These are phyloP conservation scores for Wickerhamomyces xylosicus DNA, from an alignment of 805 yeast species.

Conservation along the genomic window DNA sequence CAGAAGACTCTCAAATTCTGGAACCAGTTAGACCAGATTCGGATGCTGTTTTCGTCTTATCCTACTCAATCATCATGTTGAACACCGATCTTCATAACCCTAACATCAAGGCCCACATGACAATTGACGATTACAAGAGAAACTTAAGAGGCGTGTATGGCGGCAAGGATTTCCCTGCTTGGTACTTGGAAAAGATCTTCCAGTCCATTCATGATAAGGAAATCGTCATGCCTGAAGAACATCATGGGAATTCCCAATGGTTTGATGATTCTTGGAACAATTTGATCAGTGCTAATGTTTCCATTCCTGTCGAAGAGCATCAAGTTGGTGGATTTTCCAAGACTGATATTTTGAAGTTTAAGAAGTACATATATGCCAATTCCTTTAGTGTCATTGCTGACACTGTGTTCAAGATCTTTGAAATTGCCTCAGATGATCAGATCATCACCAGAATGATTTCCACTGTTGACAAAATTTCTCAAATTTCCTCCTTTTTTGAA, in stretches of 20 bases:
- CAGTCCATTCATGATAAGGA: slow-evolving; percentile 74
- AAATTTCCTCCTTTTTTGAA: slow-evolving; percentile 57
- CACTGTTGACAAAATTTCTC: slow-evolving; percentile 77
- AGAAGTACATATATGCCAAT: slow-evolving; percentile 57
- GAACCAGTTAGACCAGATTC: slow-evolving; percentile 59
- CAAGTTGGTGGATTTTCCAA: slow-evolving; percentile 12
- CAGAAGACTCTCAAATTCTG: too few species aligned
- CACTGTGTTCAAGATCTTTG: slow-evolving; percentile 68
- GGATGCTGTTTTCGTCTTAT: slow-evolving; percentile 81
- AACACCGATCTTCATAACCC: slow-evolving; percentile 94
- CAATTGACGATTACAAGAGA: slow-evolving; percentile 65
- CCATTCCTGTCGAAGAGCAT: slow-evolving; percentile 20
- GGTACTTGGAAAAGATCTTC: slow-evolving; percentile 79
- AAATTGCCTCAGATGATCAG: slow-evolving; percentile 85
- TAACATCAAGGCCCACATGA: slow-evolving; percentile 87
- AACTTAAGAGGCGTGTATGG: slow-evolving; percentile 77
- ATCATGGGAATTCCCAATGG: slow-evolving; percentile 85
- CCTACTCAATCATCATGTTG: slow-evolving; percentile 87
- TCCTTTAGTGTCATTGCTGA: slow-evolving; percentile 57
- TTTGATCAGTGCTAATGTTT: slow-evolving; percentile 34
- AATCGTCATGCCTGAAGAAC: slow-evolving; percentile 97
- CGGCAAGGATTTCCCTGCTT: slow-evolving; percentile 68
- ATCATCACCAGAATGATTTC: slow-evolving; percentile 81
- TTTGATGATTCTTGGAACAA: slow-evolving; percentile 84
- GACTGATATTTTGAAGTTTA: slow-evolving; percentile 42